Conservation (phyloP, 1,284 basidiomycete genomes). For the Pascua guehoae region DNA sequence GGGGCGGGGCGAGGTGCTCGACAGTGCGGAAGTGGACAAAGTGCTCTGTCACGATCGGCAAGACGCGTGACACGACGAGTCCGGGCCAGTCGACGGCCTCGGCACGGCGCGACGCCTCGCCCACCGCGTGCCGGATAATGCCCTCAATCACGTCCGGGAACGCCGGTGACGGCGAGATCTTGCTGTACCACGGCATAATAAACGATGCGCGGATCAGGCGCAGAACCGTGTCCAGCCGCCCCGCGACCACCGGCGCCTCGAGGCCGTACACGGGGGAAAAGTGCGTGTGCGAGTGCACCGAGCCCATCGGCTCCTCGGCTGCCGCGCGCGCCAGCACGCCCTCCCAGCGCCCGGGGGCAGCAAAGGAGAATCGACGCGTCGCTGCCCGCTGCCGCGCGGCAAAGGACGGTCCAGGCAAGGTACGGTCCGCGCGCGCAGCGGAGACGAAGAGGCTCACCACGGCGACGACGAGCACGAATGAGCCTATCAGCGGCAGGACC, state of each 20-base stretch:
- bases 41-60: conserved; percentile 83
- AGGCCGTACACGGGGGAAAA: conserved; percentile 8
- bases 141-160: conserved; percentile 81
- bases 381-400: conserved; percentile 4
- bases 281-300: background rate
- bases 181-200: conserved; percentile 77
- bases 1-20: conserved; percentile 56
- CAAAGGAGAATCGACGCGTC: conserved; percentile 6
- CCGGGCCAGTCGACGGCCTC: conserved; percentile 67
- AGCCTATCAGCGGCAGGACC: background rate
- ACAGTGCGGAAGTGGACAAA: conserved; percentile 87
- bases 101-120: conserved; percentile 58
- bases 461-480: background rate
- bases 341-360: conserved; percentile 1
- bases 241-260: conserved; percentile 51
- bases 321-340: background rate
- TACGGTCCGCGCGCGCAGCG: background rate
- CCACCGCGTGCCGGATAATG: conserved; percentile 65
- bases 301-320: background rate
- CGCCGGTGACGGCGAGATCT: conserved; percentile 75
- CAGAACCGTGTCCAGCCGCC: conserved; percentile 69
- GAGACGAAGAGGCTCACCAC: background rate
- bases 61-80: conserved; percentile 72
- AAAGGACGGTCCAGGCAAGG: background rate
- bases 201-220: conserved; percentile 77